Conservation (phyloP, 768 basidiomycete species). For the Rhizopogon vinicolor region DNA sequence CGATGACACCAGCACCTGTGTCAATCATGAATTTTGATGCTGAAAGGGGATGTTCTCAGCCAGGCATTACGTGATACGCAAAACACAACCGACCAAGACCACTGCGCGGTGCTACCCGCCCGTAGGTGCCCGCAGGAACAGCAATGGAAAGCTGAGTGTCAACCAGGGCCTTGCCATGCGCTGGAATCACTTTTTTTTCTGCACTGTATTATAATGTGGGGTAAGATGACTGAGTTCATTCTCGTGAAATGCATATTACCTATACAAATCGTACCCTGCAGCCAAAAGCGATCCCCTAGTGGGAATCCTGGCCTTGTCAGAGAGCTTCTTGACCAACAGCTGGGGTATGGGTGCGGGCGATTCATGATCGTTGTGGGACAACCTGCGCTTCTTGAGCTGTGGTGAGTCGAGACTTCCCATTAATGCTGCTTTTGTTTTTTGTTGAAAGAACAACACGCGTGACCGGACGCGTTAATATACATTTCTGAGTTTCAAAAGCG, state of each 20-base stretch:
- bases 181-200: slow-evolving; percentile 78
- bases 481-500: slow-evolving; percentile 31
- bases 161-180: slow-evolving; percentile 86
- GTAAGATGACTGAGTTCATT: neutral
- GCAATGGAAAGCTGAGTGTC: slow-evolving; percentile 93
- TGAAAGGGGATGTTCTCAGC: slow-evolving; percentile 24
- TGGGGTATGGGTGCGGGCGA: slow-evolving; percentile 35
- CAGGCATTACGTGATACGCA: neutral
- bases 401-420: slow-evolving; percentile 25
- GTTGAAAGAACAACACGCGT: slow-evolving; percentile 5
- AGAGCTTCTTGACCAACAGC: slow-evolving; percentile 82
- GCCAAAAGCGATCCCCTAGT: slow-evolving; percentile 82
- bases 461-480: slow-evolving; percentile 16
- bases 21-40: slow-evolving; percentile 98
- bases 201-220: slow-evolving; percentile 47
- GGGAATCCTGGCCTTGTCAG: slow-evolving; percentile 77
- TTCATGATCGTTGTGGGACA: slow-evolving; percentile 37
- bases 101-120: slow-evolving; percentile 92
- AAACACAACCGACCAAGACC: slow-evolving; percentile 70
- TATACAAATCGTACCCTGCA: slow-evolving; percentile 95
- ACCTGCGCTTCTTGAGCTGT: slow-evolving; percentile 56
- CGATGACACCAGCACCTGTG: slow-evolving; percentile 96
- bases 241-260: slow-evolving; percentile 36
- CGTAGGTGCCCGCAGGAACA: slow-evolving; percentile 91
- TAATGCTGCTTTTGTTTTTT: neutral